These are phyloP conservation scores for Rosa persica DNA, from an alignment of 306 rosid genomes.

Conservation along the genomic window DNA sequence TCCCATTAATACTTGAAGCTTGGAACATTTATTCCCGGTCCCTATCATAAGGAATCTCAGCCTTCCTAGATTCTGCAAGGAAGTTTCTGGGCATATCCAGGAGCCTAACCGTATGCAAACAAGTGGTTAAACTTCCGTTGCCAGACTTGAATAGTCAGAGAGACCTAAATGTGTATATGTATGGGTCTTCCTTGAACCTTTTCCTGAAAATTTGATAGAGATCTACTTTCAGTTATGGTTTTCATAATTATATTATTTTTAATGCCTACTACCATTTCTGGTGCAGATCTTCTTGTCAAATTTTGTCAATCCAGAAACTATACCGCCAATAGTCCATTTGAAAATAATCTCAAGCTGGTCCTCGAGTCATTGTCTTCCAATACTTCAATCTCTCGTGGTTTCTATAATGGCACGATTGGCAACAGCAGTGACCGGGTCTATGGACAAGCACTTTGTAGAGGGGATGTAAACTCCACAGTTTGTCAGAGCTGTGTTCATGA, in stretches of 20 bases:
- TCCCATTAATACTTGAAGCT: not conserved
- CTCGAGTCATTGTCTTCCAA: slow-evolving; percentile 40
- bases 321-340: slow-evolving; percentile 27
- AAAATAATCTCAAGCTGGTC: slow-evolving; percentile 44
- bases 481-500: slow-evolving; percentile 45
- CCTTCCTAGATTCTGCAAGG: not conserved
- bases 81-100: not conserved
- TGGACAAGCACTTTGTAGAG: slow-evolving; percentile 66
- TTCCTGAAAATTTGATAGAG: not conserved
- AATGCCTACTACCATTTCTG: slow-evolving; percentile 15
- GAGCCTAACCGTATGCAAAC: too few species aligned
- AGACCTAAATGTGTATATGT: not conserved
- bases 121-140: not conserved
- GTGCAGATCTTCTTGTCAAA: slow-evolving; percentile 30
- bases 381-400: slow-evolving; percentile 39
- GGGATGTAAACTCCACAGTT: slow-evolving; percentile 47
- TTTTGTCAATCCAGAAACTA: slow-evolving; percentile 38
- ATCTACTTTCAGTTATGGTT: slow-evolving; percentile 20
- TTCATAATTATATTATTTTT: slow-evolving; percentile 27
- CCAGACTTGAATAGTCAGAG: not conserved
- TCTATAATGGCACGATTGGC: slow-evolving; percentile 27
- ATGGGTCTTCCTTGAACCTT: not conserved
- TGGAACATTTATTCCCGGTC: not conserved
- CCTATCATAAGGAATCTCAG: not conserved
- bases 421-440: slow-evolving; percentile 31